Base-by-base conservation (phyloP, 345 rosid genomes). In the Orychophragmus violaceus region DNA sequence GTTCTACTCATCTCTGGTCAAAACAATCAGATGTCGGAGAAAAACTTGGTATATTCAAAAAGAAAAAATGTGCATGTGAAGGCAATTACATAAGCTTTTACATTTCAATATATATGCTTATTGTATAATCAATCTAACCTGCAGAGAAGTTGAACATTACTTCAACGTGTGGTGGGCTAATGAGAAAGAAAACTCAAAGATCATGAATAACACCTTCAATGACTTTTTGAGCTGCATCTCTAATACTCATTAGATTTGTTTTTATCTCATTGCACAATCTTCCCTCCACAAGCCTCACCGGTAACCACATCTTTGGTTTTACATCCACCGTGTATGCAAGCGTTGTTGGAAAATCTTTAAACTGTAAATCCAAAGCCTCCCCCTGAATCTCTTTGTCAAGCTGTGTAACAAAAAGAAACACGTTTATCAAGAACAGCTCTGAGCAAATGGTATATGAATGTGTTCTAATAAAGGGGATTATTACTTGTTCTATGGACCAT, bases 401-500 rank as follows among this genome's bases (percentile, higher is more conserved):
- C 96, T 88, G 83, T 76, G 81, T n/a, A 14, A 33, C 0, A 4
- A n/a, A 0, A 2, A 14, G 27, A 16, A n/a, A n/a, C n/a, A n/a
- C n/a, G n/a, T n/a, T n/a, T n/a, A n/a, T n/a, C n/a, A n/a, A n/a
- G n/a, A 33, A 28, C 7, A 63, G 39, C 10, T 52, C n/a, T 0
- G 21, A 32, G 29, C 33, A 23, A 18, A 24, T n/a, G 19, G 45
- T 36, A 36, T 2, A n/a, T 16, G 37, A 13, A 32, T 11, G 28
- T 42, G 17, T 42, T 55, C 18, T 28, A 16, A 19, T 10, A n/a
- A n/a, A n/a, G n/a, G n/a, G n/a, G n/a, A 16, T 12, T 19, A 23
- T 7, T 69, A 89, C 98, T 88, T 89, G 93, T 71, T 89, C 90
- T 48, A 92, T 82, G 2, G 88, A 84, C 98, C 98, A 92, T 59